Conservation (phyloP, 257 asterid species). For the Striga asiatica region DNA sequence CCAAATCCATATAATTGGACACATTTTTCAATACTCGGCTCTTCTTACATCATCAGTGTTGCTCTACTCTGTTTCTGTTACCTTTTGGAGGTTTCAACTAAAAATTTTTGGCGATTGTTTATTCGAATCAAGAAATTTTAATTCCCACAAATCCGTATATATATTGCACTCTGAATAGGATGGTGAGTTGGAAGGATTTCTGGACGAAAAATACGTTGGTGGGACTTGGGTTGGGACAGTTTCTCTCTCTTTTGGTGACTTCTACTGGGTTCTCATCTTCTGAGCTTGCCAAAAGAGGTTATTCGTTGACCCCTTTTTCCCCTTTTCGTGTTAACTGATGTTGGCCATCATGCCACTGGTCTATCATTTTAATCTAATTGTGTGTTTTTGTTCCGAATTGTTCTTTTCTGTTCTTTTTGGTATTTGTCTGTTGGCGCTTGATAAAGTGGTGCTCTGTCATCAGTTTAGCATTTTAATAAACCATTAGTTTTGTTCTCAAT, state of each 20-base stretch:
- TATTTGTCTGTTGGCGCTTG: no score
- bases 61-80: no score
- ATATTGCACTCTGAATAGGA: not conserved
- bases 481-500: not conserved
- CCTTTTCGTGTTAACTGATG: not conserved
- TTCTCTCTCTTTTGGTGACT: constrained; percentile 75
- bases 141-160: not conserved
- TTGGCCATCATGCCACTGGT: not conserved
- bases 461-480: no score
- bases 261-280: constrained; percentile 94
- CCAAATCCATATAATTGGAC: no score
- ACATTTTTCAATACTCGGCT: not conserved
- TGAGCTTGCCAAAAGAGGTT: constrained; percentile 74
- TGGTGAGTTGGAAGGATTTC: constrained; percentile 32
- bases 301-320: not conserved
- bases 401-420: no score
- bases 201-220: constrained; percentile 47
- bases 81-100: no score
- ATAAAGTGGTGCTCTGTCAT: no score
- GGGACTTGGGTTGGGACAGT: constrained; percentile 75
- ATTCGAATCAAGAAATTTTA: not conserved
- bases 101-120: not conserved
- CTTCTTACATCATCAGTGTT: not conserved
- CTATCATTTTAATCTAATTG: not conserved
- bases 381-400: not conserved